Percentiles rank a stretch among this genome's conserved stretches.
These are phyloP conservation scores for Aphanomyces invadans DNA, from an alignment of 352 stramenopile species.

Conservation along the genomic window DNA sequence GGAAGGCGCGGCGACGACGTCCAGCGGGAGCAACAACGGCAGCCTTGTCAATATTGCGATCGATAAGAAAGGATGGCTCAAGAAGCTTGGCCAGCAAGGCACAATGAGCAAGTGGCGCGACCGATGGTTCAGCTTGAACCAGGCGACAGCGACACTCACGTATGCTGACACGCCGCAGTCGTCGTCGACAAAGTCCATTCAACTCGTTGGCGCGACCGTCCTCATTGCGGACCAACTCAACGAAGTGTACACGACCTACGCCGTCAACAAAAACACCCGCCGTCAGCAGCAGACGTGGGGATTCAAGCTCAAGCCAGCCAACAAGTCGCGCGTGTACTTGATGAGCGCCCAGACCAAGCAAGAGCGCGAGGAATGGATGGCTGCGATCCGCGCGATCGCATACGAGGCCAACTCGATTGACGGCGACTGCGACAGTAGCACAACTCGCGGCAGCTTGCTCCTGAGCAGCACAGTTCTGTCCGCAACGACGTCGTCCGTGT, in stretches of 20 bases:
- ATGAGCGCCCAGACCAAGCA: conserved; percentile 82
- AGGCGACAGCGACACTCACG: background rate
- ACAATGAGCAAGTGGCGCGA: conserved; percentile 14
- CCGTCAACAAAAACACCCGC: conserved; percentile 79
- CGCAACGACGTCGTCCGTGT: conserved; percentile 5
- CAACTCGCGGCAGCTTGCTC: background rate
- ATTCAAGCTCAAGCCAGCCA: conserved; percentile 75
- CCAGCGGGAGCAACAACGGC: background rate
- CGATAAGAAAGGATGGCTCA: conserved; percentile 28
- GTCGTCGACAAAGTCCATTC: conserved; percentile 31
- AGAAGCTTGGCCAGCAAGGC: conserved; percentile 16
- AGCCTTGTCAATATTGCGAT: background rate
- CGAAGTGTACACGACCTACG: conserved; percentile 73
- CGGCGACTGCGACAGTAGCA: background rate
- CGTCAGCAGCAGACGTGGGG: conserved; percentile 76
- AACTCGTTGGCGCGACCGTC: conserved; percentile 58
- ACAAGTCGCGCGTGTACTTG: conserved; percentile 72
- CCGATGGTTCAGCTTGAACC: background rate
- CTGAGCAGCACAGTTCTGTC: background rate
- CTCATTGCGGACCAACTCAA: conserved; percentile 78
- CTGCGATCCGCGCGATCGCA: conserved; percentile 34
- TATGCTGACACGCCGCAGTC: background rate
- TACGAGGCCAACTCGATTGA: background rate
- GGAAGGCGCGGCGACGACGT: conserved; percentile 30
- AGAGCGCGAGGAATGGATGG: conserved; percentile 86